Evolutionary conservation across 208 protist genomes (phyloP).

Genomic region (Leishmania guyanensis): DNA sequence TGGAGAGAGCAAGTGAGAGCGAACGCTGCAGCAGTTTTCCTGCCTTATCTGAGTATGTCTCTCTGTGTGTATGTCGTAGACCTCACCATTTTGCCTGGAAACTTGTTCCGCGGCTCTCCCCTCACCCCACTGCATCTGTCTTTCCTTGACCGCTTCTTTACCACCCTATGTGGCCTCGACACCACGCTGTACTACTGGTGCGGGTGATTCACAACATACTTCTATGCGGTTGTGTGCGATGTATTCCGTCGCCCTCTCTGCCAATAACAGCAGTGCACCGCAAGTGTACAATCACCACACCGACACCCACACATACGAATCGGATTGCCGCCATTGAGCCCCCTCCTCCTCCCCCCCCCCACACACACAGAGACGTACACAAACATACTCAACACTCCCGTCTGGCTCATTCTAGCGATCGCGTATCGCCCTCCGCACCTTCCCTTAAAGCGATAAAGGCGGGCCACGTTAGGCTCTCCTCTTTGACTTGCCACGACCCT

Average conservation of each 20-base stretch:
- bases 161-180: not conserved
- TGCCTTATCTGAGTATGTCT: not conserved
- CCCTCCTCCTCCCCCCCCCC: not conserved
- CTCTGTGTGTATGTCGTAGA: not conserved
- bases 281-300: not conserved
- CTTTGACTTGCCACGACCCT: not conserved
- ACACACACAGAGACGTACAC: not conserved
- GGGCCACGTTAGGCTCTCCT: not conserved
- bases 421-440: not conserved
- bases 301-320: not conserved
- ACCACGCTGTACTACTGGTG: not conserved
- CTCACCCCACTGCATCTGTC: not conserved
- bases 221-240: not conserved
- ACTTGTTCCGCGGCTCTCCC: not conserved
- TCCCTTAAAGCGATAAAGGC: not conserved
- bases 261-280: not conserved
- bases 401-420: not conserved
- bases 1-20: no score
- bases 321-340: not conserved
- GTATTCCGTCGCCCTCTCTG: not conserved
- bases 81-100: not conserved
- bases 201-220: not conserved
- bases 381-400: not conserved
- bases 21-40: no score
- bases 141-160: not conserved